A percentile compares a stretch with the other conserved stretches of the same genome.
Evolutionary conservation across 805 yeast genomes (phyloP).

Genomic region (Alloascoidea africana): DNA sequence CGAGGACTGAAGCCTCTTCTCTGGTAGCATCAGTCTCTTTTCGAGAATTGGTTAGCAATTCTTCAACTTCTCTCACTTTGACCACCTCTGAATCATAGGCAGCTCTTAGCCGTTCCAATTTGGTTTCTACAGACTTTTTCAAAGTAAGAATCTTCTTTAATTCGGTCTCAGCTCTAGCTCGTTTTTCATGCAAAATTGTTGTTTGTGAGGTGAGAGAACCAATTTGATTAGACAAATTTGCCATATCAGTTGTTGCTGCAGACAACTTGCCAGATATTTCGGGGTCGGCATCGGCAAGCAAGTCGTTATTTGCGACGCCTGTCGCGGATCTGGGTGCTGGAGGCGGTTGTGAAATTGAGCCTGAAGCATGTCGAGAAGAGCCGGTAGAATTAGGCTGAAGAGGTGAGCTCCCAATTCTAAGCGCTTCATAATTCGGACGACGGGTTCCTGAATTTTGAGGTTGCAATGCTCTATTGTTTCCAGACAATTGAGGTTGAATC

Average conservation of each 20-base stretch:
- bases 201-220: conserved; percentile 68
- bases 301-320: conserved; percentile 19
- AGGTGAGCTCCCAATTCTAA: conserved; percentile 4
- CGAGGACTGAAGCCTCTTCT: conserved; percentile 60
- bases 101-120: conserved; percentile 47
- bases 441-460: neutral
- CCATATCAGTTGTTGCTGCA: conserved; percentile 71
- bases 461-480: neutral
- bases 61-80: conserved; percentile 61
- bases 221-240: conserved; percentile 75
- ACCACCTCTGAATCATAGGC: conserved; percentile 69
- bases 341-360: conserved; percentile 5
- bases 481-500: neutral
- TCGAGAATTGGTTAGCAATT: conserved; percentile 38
- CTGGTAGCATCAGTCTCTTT: conserved; percentile 55
- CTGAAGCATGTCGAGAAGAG: conserved; percentile 9
- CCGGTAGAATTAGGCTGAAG: conserved; percentile 7
- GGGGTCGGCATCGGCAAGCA: conserved; percentile 35
- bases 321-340: conserved; percentile 7
- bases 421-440: conserved; percentile 4
- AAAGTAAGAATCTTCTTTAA: conserved; percentile 48
- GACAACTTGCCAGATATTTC: conserved; percentile 57
- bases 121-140: conserved; percentile 60
- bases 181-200: conserved; percentile 50
- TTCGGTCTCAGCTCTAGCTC: conserved; percentile 64